Conservation (phyloP, 2,329 filamentous ascomycete genomes). For the Aspergillus sp. region DNA sequence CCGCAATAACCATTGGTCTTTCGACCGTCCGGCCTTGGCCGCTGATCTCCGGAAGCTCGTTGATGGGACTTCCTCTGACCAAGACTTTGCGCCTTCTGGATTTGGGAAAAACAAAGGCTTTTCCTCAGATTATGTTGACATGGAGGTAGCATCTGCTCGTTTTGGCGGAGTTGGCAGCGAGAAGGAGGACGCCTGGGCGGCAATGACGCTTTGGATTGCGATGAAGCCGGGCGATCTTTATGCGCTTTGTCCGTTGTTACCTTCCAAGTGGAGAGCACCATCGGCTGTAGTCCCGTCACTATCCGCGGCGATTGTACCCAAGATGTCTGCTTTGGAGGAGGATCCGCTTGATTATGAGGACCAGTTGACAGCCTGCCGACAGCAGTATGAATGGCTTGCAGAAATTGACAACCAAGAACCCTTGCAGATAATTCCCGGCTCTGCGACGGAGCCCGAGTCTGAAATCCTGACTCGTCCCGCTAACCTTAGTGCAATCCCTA, state of each 20-base stretch:
- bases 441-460: constrained; percentile 41
- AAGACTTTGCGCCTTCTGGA: constrained; percentile 77
- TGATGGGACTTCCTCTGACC: constrained; percentile 76
- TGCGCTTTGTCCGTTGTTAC: constrained; percentile 85
- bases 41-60: constrained; percentile 87
- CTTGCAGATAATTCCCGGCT: constrained; percentile 35
- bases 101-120: constrained; percentile 77
- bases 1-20: constrained; percentile 79
- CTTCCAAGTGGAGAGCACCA: constrained; percentile 79
- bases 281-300: constrained; percentile 77
- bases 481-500: constrained; percentile 56
- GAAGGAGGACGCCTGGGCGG: constrained; percentile 72
- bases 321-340: constrained; percentile 51
- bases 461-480: constrained; percentile 59
- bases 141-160: constrained; percentile 87
- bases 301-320: constrained; percentile 77
- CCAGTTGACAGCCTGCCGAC: constrained; percentile 48
- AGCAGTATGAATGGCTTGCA: constrained; percentile 61
- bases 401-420: constrained; percentile 58
- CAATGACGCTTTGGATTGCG: constrained; percentile 96
- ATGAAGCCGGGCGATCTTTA: constrained; percentile 94
- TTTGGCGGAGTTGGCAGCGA: constrained; percentile 71
- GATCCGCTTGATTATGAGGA: constrained; percentile 45
- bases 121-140: constrained; percentile 85
- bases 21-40: constrained; percentile 77